These are phyloP conservation scores for Moelleriella libera DNA, from an alignment of 2,329 filamentous ascomycete species.

Conservation along the genomic window DNA sequence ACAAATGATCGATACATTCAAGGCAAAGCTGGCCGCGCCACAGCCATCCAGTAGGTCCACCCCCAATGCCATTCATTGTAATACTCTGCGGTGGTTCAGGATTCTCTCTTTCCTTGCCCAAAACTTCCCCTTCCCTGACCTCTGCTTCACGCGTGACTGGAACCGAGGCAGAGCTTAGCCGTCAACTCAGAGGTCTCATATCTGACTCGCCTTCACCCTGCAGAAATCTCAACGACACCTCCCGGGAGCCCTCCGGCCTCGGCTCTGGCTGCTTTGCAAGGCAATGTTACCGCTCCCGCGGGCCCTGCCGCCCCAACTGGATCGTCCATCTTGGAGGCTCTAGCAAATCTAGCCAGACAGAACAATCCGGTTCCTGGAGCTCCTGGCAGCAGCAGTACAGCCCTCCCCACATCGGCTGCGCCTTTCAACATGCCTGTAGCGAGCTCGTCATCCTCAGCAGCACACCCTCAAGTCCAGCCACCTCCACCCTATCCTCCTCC, in stretches of 20 bases:
- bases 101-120: background rate
- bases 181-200: background rate
- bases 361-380: slow-evolving; percentile 32
- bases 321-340: slow-evolving; percentile 58
- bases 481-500: slow-evolving; percentile 21
- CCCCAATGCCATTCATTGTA: background rate
- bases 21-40: slow-evolving; percentile 57
- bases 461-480: slow-evolving; percentile 13
- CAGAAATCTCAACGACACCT: slow-evolving; percentile 61
- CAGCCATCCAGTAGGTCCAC: slow-evolving; percentile 46
- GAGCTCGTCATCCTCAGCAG: slow-evolving; percentile 15
- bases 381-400: slow-evolving; percentile 22
- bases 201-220: slow-evolving; percentile 2
- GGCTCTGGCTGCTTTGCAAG: slow-evolving; percentile 24
- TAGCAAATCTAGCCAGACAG: slow-evolving; percentile 70
- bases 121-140: background rate
- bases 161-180: background rate
- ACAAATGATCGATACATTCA: slow-evolving; percentile 68
- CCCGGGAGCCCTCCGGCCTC: slow-evolving; percentile 43
- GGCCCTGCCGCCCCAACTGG: slow-evolving; percentile 28
- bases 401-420: slow-evolving; percentile 19
- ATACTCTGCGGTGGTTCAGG: background rate
- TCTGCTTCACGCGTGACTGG: background rate
- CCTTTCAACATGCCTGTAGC: slow-evolving; percentile 23
- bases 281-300: slow-evolving; percentile 17